Conservation (phyloP, 257 asterid genomes). For the Solanum neorickii region DNA sequence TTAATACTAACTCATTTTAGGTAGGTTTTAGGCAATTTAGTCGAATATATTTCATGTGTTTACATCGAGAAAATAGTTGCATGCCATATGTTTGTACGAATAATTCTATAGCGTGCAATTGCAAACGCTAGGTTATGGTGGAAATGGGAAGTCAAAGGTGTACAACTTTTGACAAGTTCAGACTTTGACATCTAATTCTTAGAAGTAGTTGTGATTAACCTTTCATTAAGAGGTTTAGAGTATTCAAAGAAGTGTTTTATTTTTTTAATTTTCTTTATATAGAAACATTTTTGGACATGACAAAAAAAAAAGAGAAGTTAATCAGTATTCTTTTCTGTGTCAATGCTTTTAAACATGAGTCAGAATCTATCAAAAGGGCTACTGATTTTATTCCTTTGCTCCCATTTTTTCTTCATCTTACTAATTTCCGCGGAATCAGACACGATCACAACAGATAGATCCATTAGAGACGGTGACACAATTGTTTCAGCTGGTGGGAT, state of each 20-base stretch:
- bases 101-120: background rate
- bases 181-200: background rate
- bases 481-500: background rate
- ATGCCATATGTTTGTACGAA: background rate
- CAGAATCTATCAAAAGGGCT: background rate
- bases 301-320: background rate
- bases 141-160: background rate
- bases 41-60: background rate
- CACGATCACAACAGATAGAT: background rate
- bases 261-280: background rate
- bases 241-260: background rate
- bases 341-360: background rate
- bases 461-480: constrained; percentile 1
- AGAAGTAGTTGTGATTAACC: background rate
- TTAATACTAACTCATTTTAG: background rate
- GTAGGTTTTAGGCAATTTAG: background rate
- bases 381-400: background rate
- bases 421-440: background rate
- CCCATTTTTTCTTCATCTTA: background rate
- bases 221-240: background rate
- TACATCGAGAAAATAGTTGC: background rate
- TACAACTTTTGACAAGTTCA: background rate
- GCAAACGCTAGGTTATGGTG: background rate
- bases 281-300: background rate
- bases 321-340: background rate